Evolutionary conservation across 441 rosid species (phyloP), one percentile per base, ranked within the genome.

Genomic region (Erodium texanum): DNA sequence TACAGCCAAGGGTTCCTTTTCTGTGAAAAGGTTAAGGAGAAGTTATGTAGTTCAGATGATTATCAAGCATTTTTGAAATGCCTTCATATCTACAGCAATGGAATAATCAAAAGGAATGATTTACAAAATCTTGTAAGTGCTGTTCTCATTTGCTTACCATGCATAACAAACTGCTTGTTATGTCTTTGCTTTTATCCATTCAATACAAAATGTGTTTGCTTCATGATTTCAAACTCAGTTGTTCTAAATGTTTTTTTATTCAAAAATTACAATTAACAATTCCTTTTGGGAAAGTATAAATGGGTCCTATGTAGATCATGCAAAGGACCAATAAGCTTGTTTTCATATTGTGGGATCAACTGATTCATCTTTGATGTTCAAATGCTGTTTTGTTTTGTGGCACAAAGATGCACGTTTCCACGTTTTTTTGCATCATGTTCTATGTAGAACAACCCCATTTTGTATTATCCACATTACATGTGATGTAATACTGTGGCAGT

Each of bases 51-150:
- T 62, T 77, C 88, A 24, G 97, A 85, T 18, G 98, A 88, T 80
- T 85, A 82, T 82, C 99, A 92, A 77, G 96, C 83, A 80, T 86
- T 89, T 74, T 80, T 92, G 70, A 81, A 81, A 75, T 95, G 99
- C 76, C 99, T 95, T 78, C 90, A 84, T 80, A 90, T 92, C 65
- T 90, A 80, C 71, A 86, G 93, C 56, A 79, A 84, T 68, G 98
- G 89, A 79, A 89, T 95, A 65, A 95, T 95, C 86, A 64, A 86
- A 89, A 70, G 97, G 99, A 91, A 88, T 76, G 90, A 77, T 68
- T 62, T 27, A 24, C 38, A 63, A 27, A 71, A 43, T 56, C 41
- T 41, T 20, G 62, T 56, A 56, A 56, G 62, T 19, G 27, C 3
- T 9, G 24, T 8, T 18, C 24, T 18, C 24, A 7, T 54, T 54